Evolutionary conservation across 805 yeast species (phyloP), one percentile per base, ranked within the genome.

Genomic region (Sugiyamaella marilandica): DNA sequence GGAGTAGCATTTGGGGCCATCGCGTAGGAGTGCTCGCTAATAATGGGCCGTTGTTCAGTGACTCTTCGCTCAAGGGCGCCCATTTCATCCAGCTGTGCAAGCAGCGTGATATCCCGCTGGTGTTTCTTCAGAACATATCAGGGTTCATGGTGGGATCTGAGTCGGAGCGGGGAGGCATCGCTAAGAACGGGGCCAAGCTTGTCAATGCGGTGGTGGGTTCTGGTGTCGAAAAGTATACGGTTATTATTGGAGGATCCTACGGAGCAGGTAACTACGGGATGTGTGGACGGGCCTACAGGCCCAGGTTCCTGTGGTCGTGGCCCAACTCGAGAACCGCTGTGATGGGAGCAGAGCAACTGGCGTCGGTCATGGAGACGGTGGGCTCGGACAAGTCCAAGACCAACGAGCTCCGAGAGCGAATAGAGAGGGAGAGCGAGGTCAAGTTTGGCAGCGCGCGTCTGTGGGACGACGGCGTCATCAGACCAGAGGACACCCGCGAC

Each of bases 221-320:
- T 24, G 63, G 62, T 4, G 68, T 65, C n/a, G 67, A 65, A 51
- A 59, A 63, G 47, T 65, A 57, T 54, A 65, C 69, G 1, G 67
- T 65, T 7, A 53, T 65, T 18, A 65, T 65, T 45, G 69, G 69
- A 8, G 67, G 67, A 32, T 62, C 66, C 1, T 65, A 65, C 46
- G 69, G 69, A 10, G 69, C 69, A 10, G 69, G 69, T 8, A 65
- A 65, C 58, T 65, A 65, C 55, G 69, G 69, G 9, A 65, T 65
- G 69, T 65, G 69, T 41, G 69, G 69, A 10, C 51, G 69, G 19
- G 69, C 69, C 16, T 65, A 65, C 53, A 60, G 58, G 48, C 69
- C 69, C 1, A 57, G 65, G 21, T 65, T 65, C 57, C 57, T 65
- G 49, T 63, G 64, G 64, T 50, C 68, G 10, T 65, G 69, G 69